Evolutionary conservation across 306 rosid species (phyloP), one percentile per base, ranked within the genome.

Genomic region (Biancaea sappan): DNA sequence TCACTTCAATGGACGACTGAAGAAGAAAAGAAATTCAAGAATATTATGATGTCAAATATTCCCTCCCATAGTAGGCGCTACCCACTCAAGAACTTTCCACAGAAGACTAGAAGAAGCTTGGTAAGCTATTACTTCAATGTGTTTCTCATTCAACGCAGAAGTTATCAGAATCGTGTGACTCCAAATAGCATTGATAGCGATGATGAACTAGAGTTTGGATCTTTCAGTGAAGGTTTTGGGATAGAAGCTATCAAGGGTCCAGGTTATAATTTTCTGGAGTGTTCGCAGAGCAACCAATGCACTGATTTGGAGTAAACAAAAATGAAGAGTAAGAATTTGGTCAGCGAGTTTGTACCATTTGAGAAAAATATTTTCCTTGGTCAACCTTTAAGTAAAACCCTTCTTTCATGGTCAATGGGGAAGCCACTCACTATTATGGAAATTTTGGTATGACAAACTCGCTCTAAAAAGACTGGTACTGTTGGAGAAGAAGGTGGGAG

Each of bases 111-210:
- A 83, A 85, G 43, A 83, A 60, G 78, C 69, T 43, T 90, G 84
- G 87, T 92, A 31, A 88, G 86, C 84, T 94, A 90, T 68, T 94
- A 90, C 92, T 94, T 92, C 84, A 90, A 94, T 56, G 95, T 80
- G 47, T 90, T 81, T 83, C 79, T 92, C 52, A 69, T 90, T 75
- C 86, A 71, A 46, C 88, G 74, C 62, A 90, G 99, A 86, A 81
- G 76, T 80, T 94, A 91, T 82, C 99, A 94, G 84, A 94, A 88
- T 65, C 96, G 95, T 3, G 93, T 66, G 51, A 90, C 90, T 57
- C 97, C 93, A 25, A 77, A 61, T 46, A 35, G 21, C 13, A 15
- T 88, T 47, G 97, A 90, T 54, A 94, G 97, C 26, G 97, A 94
- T 50, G 90, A 94, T n/a, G 97, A 86, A 79, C 68, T n/a, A 8